Base-by-base conservation (phyloP, 1,284 basidiomycete genomes). In the Heterobasidion parviporum region DNA sequence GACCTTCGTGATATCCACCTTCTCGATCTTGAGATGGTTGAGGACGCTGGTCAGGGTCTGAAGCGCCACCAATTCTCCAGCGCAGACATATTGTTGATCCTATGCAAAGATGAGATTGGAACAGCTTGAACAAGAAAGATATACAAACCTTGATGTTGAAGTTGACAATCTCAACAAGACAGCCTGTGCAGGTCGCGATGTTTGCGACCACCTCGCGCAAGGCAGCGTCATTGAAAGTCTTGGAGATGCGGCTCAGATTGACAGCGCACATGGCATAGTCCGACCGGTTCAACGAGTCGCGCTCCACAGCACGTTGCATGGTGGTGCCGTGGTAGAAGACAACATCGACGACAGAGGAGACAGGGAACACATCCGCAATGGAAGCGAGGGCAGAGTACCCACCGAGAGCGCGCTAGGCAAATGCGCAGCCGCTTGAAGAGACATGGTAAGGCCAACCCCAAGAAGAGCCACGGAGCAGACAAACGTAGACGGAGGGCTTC, bases 231-330 rank as follows among this genome's bases (percentile, higher is more conserved):
- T 85, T 93, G 80, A 98, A 98, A 5, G 91, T 87, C 70, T 88
- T 89, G 46, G 92, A 93, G 62, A 99, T 92, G 59, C 96, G 88
- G 64, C 92, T 89, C 2, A 96, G 97, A 72, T 98, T 98, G 67
- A 98, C 91, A 15, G 96, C 96, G 72, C 94, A 95, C 97, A 99
- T 98, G 16, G 94, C 95, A 67, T 98, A n/a, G n/a, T n/a, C n/a
- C n/a, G n/a, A n/a, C n/a, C n/a, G n/a, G n/a, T n/a, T n/a, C n/a
- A n/a, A n/a, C n/a, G n/a, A n/a, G n/a, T n/a, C n/a, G n/a, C n/a
- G n/a, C n/a, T n/a, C n/a, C n/a, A n/a, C n/a, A n/a, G n/a, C n/a
- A n/a, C n/a, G n/a, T n/a, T n/a, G n/a, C n/a, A n/a, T n/a, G n/a
- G n/a, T n/a, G n/a, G n/a, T n/a, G n/a, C n/a, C n/a, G n/a, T n/a